Base-by-base conservation (phyloP, 2,329 filamentous ascomycete species). In the Penicillium brasilianum region DNA sequence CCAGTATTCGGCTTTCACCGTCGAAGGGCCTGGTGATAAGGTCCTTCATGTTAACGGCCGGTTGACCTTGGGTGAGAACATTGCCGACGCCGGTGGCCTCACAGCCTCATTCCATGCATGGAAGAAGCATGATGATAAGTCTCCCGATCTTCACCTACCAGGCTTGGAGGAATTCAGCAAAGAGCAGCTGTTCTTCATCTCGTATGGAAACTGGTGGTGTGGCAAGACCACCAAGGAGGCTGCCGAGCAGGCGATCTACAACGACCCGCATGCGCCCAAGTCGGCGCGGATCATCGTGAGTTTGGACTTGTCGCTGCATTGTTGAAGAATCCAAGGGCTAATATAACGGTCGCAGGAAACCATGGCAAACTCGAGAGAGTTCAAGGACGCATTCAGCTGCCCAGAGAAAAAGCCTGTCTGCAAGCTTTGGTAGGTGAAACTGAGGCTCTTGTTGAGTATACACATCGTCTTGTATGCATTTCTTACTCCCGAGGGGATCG, bases 171-270 rank as follows among this genome's bases (percentile, higher is more conserved):
- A 77, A 20, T 90, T 90, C 63, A 85, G 84, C 0, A 86, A 88
- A 62, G 88, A 90, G 63, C 88, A 91, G 73, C 74, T 91, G 4
- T 91, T 91, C 77, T 91, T 90, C 69, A 80, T 91, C 32, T 83
- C 83, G 2, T 91, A 85, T 71, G 83, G 79, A 3, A 88, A 86
- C 66, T 84, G 82, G 76, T 91, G 87, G 87, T 92, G 90, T 71
- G 83, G 85, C 37, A 89, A 89, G 78, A 83, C 77, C 2, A 83
- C 85, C 7, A 83, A 85, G 62, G 86, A 87, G 66, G 79, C 82
- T 6, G 84, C 85, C 5, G 81, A 88, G 36, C 79, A 82, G 57
- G 76, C 81, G 1, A 84, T 90, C 53, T 86, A 87, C 69, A 84
- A 81, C 0, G 88, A 92, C 70, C 83, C 84, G 0, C 90, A 92